Base-by-base conservation (phyloP, 1,139 yeast species). In the Lizanozyma gosingica region DNA sequence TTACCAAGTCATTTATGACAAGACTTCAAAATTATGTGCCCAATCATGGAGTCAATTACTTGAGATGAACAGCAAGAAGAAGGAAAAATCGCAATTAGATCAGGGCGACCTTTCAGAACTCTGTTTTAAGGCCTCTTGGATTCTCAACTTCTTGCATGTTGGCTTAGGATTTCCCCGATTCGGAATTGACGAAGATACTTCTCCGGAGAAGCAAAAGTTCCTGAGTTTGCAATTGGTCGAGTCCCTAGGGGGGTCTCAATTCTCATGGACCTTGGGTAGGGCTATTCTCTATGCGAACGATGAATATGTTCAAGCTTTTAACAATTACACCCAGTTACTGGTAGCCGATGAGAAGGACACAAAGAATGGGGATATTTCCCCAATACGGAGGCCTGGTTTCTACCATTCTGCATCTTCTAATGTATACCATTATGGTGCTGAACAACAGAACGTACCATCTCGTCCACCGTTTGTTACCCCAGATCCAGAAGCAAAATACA, bases 221-320 rank as follows among this genome's bases (percentile, higher is more conserved):
- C 66, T 74, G 41, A 68, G 83, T 0, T 70, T 85, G 43, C 77
- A 74, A 44, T 66, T 83, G 16, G 78, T 80, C 15, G 84, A 82
- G 45, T 67, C 71, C 40, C 63, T 84, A 38, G 77, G 77, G 35
- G 87, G 85, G 0, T 65, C 76, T 1, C 78, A 80, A 34, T 81
- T 83, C 45, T 76, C 92, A 1, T 86, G 95, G 95, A 84, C 95
- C 1, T 61, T 85, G 37, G 95, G 95, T 2, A 67, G 90, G 40
- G 94, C 94, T 2, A 57, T 85, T 3, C 56, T 86, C 18, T 85
- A 85, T 53, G 66, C 73, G 37, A 69, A 66, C 47, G 74, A 67
- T 45, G 74, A 67, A 45, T 68, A 66, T 41, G 54, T 60, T 11
- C 68, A 64, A 43, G 71, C 73, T 2, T 65, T 45, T 46, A 60